phyloP scores from a whole-genome alignment of 2,329 filamentous ascomycete genomes.

The Ophiostoma ulmi region DNA sequence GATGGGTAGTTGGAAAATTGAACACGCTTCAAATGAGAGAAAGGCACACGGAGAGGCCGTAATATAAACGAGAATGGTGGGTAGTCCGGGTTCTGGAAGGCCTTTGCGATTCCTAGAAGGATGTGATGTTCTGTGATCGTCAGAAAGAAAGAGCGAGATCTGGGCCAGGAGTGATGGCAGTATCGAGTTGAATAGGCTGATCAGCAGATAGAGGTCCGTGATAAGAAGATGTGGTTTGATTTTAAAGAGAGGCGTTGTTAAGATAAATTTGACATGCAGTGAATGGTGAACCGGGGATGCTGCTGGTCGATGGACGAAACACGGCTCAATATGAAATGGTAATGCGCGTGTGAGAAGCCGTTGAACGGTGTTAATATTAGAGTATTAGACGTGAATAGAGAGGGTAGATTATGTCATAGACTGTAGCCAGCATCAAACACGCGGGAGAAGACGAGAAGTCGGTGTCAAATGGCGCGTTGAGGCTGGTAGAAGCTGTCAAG shows the following conservation, averaged over 20 bases:
- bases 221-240: not conserved
- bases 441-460: not conserved
- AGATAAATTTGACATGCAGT: not conserved
- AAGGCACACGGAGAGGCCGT: not conserved
- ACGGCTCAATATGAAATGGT: not conserved
- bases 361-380: not conserved
- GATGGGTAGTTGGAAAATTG: not conserved
- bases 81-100: not conserved
- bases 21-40: not conserved
- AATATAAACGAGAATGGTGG: not conserved
- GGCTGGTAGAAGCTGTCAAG: slow-evolving; percentile 5
- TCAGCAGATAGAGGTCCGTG: not conserved
- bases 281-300: slow-evolving; percentile 1
- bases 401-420: not conserved
- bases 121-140: slow-evolving; percentile 3
- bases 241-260: not conserved
- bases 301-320: slow-evolving; percentile 4
- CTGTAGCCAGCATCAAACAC: not conserved
- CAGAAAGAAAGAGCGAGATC: not conserved
- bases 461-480: not conserved
- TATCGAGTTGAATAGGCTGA: not conserved
- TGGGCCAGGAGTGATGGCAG: not conserved
- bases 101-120: not conserved
- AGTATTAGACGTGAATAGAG: not conserved
- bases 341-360: not conserved